Base-by-base conservation (phyloP, 2,329 filamentous ascomycete species). In the Alternaria infectoria region DNA sequence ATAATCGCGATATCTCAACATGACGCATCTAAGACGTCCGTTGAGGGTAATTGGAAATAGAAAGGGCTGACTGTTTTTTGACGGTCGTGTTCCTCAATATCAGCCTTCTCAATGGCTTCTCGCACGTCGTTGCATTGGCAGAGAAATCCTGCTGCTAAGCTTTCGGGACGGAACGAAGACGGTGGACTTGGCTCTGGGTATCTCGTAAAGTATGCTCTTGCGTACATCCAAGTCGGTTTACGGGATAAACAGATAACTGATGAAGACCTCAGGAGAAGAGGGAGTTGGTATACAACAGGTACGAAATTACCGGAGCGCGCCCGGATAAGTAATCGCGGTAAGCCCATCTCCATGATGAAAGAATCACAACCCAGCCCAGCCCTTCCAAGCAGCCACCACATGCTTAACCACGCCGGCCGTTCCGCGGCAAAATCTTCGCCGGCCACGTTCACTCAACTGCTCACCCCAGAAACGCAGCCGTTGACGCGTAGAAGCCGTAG, bases 401-500 rank as follows among this genome's bases (percentile, higher is more conserved):
- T 36, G 49, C 28, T 52, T 52, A 6, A 36, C n/a, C 23, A 36
- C 19, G 49, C 49, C 30, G 49, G 30, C 36, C 19, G 19, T 52
- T 52, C 49, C 36, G 52, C 36, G 52, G 52, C 52, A 44, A 54
- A 23, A 54, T 23, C 15, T 44, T 40, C 28, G 21, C 32, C 49
- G 30, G 28, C 49, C 49, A 40, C 30, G 19, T 49, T 10, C 13
- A 49, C 15, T 13, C 15, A 17, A 10, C 19, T 4, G 15, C 12
- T 10, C 36, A 32, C 13, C 54, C 12, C 6, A 36, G 36, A 46
- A 28, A 28, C 5, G 6, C 32, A 51, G 47, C 47, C 13, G 36
- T 46, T 44, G 26, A 54, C 40, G 15, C 44, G 30, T 51, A 56
- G 45, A 44, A 54, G 25, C 8, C 44, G 23, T 51, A 56, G 45